Evolutionary conservation across 495 filamentous ascomycete genomes (phyloP).

Genomic region (Apodospora peruviana): DNA sequence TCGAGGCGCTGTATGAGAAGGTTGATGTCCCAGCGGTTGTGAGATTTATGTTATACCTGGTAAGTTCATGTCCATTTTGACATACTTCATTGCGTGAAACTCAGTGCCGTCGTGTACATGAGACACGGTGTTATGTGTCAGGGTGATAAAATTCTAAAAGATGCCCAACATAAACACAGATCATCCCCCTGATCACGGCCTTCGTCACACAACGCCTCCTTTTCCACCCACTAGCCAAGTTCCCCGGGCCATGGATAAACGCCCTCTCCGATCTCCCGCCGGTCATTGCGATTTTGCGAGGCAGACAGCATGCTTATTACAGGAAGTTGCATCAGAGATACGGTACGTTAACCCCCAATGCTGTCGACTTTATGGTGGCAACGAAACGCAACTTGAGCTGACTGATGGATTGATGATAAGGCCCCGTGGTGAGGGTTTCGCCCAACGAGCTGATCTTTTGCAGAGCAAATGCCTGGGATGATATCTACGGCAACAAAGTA

Average conservation of each 20-base stretch:
- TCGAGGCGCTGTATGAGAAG: background rate
- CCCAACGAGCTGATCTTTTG: slow-evolving; percentile 19
- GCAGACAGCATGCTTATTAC: slow-evolving; percentile 11
- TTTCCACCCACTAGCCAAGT: slow-evolving; percentile 11
- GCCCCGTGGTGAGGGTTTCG: slow-evolving; percentile 12
- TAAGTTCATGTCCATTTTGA: background rate
- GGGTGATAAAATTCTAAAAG: no score
- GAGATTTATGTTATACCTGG: background rate
- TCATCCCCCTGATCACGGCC: background rate
- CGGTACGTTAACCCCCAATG: background rate
- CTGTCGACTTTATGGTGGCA: background rate
- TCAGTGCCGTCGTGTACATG: no score
- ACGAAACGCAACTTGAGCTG: background rate
- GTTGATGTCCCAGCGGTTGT: background rate
- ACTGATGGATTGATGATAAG: slow-evolving; percentile 2
- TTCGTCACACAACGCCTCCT: background rate
- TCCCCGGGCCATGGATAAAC: slow-evolving; percentile 12
- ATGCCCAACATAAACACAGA: background rate
- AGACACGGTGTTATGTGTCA: no score
- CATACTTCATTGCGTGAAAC: no score
- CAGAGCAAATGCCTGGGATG: slow-evolving; percentile 33
- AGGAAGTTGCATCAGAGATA: slow-evolving; percentile 10
- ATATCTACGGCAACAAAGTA: slow-evolving; percentile 40
- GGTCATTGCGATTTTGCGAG: slow-evolving; percentile 5
- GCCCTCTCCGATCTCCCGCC: slow-evolving; percentile 7